These are phyloP conservation scores for Acer campestre DNA, from an alignment of 345 rosid species.

Conservation along the genomic window DNA sequence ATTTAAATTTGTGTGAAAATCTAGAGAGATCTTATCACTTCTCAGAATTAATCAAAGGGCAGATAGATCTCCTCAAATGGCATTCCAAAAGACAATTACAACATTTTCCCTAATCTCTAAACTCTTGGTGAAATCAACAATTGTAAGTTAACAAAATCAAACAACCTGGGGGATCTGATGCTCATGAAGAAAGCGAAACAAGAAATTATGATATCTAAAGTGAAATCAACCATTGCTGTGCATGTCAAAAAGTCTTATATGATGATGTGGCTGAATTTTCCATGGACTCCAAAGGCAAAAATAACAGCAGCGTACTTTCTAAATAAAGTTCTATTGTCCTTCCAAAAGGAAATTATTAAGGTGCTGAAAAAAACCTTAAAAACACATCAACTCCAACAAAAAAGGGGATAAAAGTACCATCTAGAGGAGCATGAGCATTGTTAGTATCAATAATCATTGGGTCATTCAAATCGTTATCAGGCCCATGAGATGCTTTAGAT, in stretches of 20 bases:
- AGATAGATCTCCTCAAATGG: not conserved
- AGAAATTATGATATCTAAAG: not conserved
- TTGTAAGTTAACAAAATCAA: not conserved
- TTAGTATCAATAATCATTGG: conserved; percentile 78
- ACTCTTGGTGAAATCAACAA: not conserved
- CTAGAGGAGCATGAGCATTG: conserved; percentile 44
- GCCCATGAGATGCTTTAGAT: conserved; percentile 53
- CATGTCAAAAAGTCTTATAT: not conserved
- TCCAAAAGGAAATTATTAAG: not conserved
- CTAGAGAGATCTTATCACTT: not conserved
- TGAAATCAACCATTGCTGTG: not conserved
- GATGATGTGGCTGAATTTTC: not conserved
- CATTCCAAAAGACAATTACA: not conserved
- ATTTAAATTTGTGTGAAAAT: conserved; percentile 1
- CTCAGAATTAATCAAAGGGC: not conserved
- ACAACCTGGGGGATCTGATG: not conserved
- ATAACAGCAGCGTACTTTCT: not conserved
- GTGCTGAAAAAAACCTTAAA: not conserved
- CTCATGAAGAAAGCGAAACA: not conserved
- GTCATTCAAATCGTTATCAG: conserved; percentile 66
- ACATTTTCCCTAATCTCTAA: not conserved
- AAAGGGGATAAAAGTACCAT: conserved; percentile 53
- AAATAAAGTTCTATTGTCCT: conserved; percentile 6
- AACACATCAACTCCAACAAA: conserved; percentile 1
- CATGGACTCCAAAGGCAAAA: not conserved